Conservation (phyloP, 1,284 basidiomycete genomes). For the Polyporus tsugae region DNA sequence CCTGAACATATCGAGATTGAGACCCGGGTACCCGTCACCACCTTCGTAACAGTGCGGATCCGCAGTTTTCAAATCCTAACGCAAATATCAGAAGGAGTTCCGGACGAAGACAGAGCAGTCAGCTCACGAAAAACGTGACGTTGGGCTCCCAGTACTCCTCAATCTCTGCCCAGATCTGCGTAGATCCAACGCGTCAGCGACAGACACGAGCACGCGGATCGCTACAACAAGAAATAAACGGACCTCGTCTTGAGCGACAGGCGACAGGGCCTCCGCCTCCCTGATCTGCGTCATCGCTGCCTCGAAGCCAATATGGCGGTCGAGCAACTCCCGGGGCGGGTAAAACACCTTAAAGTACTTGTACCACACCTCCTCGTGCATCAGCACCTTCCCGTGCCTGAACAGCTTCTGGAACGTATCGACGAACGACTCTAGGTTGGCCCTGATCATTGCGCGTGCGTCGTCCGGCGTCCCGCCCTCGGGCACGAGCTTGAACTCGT, state of each 20-base stretch:
- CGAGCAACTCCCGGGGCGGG: conserved; percentile 15
- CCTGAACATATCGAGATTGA: conserved; percentile 14
- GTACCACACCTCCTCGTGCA: conserved; percentile 22
- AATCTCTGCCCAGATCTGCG: conserved; percentile 15
- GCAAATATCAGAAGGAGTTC: not conserved
- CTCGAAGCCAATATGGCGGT: conserved; percentile 14
- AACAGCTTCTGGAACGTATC: conserved; percentile 6
- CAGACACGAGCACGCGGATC: not conserved
- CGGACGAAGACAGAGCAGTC: not conserved
- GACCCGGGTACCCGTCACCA: conserved; percentile 9
- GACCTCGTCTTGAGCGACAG: not conserved
- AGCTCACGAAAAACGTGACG: conserved; percentile 23
- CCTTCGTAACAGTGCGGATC: conserved; percentile 10
- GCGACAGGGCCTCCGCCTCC: not conserved
- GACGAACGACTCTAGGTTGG: not conserved
- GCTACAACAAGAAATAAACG: not conserved
- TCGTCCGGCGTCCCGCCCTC: not conserved
- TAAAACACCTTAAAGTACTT: conserved; percentile 18
- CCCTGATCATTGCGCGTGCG: conserved; percentile 10
- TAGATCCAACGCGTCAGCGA: not conserved
- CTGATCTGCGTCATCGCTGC: conserved; percentile 11
- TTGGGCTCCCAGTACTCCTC: conserved; percentile 25
- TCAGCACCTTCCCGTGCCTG: conserved; percentile 1
- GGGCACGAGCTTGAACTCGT: conserved; percentile 13
- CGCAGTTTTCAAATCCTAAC: conserved; percentile 16